Percentiles rank a stretch among this genome's conserved stretches.
phyloP scores from a whole-genome alignment of 352 stramenopile genomes.

The Globisporangium apiculatum region DNA sequence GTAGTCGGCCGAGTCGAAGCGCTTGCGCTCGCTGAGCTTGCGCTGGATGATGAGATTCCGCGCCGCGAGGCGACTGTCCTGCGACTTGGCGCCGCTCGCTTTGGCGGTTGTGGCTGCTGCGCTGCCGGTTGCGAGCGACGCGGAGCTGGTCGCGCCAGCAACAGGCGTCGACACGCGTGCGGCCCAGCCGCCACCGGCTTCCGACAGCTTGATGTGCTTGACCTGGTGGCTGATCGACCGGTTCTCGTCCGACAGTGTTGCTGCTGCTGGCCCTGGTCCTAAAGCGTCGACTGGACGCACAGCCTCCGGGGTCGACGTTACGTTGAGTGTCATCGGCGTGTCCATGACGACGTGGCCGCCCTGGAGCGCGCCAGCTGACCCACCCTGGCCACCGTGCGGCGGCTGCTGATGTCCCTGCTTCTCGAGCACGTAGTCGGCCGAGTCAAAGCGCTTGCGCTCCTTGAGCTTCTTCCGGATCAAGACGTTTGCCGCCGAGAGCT shows the following conservation, averaged over 20 bases:
- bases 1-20: constrained; percentile 75
- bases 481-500: constrained; percentile 61
- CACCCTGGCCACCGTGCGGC: constrained; percentile 12
- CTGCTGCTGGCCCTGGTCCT: no score
- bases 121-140: not conserved
- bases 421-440: constrained; percentile 72
- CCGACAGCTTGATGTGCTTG: constrained; percentile 77
- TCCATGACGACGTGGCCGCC: constrained; percentile 17
- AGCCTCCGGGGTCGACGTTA: not conserved
- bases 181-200: constrained; percentile 20
- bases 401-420: constrained; percentile 24
- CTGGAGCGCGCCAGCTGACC: constrained; percentile 11
- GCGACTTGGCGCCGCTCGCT: constrained; percentile 17
- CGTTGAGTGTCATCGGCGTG: constrained; percentile 10
- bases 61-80: constrained; percentile 33
- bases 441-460: constrained; percentile 80
- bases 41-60: constrained; percentile 60
- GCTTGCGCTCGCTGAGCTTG: constrained; percentile 61
- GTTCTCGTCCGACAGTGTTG: constrained; percentile 6
- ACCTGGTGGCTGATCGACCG: constrained; percentile 48
- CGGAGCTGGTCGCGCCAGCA: not conserved
- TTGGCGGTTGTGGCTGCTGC: constrained; percentile 14
- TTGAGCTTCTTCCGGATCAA: constrained; percentile 73
- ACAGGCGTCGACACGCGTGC: constrained; percentile 1
- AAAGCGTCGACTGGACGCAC: not conserved